Percentiles rank a stretch among this genome's conserved stretches.
These are phyloP conservation scores for Agroathelia rolfsii DNA, from an alignment of 1,284 basidiomycete species.

Conservation along the genomic window DNA sequence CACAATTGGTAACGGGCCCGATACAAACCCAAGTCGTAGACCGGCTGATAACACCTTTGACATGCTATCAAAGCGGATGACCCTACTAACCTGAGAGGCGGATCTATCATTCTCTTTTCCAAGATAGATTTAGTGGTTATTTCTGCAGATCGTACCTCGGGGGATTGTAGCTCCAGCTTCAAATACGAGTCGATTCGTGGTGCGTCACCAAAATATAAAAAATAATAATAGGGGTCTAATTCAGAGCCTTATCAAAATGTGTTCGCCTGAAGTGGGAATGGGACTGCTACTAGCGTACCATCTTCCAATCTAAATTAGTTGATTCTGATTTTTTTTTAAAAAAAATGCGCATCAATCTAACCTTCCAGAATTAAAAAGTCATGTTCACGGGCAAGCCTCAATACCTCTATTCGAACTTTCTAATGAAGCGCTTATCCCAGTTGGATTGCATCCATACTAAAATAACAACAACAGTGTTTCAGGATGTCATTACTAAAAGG, in stretches of 20 bases:
- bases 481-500: constrained; percentile 6
- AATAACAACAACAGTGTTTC: constrained; percentile 5
- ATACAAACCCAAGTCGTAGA: constrained; percentile 73
- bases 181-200: constrained; percentile 56
- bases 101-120: too few species aligned
- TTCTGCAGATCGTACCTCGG: too few species aligned
- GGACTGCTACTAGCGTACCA: too few species aligned
- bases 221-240: constrained; percentile 69
- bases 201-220: constrained; percentile 41
- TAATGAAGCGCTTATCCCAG: constrained; percentile 65
- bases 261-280: too few species aligned
- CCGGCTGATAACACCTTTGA: constrained; percentile 84
- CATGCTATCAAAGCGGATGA: constrained; percentile 80
- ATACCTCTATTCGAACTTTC: constrained; percentile 72
- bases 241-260: constrained; percentile 1
- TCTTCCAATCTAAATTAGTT: too few species aligned
- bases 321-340: too few species aligned
- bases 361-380: constrained; percentile 84
- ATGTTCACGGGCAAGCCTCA: constrained; percentile 66
- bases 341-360: too few species aligned
- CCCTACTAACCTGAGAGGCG: constrained; percentile 59
- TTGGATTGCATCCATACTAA: constrained; percentile 79
- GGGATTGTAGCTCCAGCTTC: constrained; percentile 49
- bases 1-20: constrained; percentile 69
- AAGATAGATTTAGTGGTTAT: too few species aligned